Percentiles rank a stretch among this genome's conserved stretches.
Conservation (phyloP, 257 asterid species). For the Dorcoceras hygrometricum region DNA sequence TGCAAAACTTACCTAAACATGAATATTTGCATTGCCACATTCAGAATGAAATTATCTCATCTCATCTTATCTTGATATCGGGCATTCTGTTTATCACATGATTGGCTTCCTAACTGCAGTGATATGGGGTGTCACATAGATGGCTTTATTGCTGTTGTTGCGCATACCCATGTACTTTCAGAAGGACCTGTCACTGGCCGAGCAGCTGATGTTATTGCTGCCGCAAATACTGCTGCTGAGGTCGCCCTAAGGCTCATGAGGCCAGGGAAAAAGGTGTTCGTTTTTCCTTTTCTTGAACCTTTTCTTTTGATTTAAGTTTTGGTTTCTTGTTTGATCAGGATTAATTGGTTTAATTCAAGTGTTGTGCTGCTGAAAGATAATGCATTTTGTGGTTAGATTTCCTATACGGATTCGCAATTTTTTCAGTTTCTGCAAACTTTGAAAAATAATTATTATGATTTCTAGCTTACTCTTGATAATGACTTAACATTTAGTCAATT, state of each 20-base stretch:
- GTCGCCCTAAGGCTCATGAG: conserved; percentile 92
- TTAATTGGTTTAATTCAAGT: neutral
- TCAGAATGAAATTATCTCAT: neutral
- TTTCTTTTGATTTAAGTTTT: neutral
- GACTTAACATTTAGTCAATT: too few species aligned
- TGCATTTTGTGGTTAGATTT: neutral
- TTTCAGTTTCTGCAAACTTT: neutral
- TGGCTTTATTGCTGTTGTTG: conserved; percentile 93
- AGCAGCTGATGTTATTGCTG: conserved; percentile 91
- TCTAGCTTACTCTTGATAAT: too few species aligned
- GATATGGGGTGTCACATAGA: conserved; percentile 98
- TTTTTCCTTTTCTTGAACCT: neutral
- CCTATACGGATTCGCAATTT: neutral
- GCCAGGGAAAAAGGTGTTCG: conserved; percentile 84
- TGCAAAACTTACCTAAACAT: neutral
- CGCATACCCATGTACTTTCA: conserved; percentile 80
- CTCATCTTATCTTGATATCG: neutral
- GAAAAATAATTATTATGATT: too few species aligned
- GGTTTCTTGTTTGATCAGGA: neutral
- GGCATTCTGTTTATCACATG: conserved; percentile 12
- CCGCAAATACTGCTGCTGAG: conserved; percentile 96
- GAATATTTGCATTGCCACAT: neutral
- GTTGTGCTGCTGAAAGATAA: neutral
- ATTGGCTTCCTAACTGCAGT: conserved; percentile 40
- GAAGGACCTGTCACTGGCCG: conserved; percentile 86